Conservation (phyloP, 2,329 filamentous ascomycete genomes). For the Aspergillus novoparasiticus region DNA sequence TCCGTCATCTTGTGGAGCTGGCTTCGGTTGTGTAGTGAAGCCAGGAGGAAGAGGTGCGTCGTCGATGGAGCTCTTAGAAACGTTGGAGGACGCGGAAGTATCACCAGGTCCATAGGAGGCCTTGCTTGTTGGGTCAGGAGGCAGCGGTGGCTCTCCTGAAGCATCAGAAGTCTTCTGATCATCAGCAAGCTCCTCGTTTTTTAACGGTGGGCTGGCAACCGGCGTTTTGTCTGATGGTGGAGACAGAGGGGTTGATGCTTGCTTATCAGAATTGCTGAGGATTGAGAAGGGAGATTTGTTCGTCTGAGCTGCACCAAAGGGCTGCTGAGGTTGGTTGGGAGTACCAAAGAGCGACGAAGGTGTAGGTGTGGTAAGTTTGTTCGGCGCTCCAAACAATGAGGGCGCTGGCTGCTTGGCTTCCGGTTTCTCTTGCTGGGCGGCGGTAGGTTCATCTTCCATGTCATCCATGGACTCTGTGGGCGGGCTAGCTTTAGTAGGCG, state of each 20-base stretch:
- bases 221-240: constrained; percentile 37
- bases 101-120: constrained; percentile 50
- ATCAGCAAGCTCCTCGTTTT: constrained; percentile 35
- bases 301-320: constrained; percentile 26
- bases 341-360: constrained; percentile 39
- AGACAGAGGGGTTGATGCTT: constrained; percentile 32
- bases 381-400: constrained; percentile 32
- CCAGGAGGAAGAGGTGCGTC: constrained; percentile 43
- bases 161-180: constrained; percentile 34
- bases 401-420: constrained; percentile 22
- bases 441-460: constrained; percentile 31
- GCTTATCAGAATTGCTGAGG: constrained; percentile 30
- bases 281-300: constrained; percentile 35
- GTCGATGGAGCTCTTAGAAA: constrained; percentile 44
- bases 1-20: constrained; percentile 15
- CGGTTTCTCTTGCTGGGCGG: constrained; percentile 23
- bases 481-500: constrained; percentile 33
- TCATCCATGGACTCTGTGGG: constrained; percentile 43
- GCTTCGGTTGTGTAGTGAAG: constrained; percentile 26
- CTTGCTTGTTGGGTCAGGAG: constrained; percentile 52
- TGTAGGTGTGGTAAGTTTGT: constrained; percentile 25
- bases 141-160: constrained; percentile 39
- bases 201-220: constrained; percentile 32
- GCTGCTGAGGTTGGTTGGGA: constrained; percentile 29
- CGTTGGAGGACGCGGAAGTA: constrained; percentile 50